Percentiles rank a stretch among this genome's conserved stretches.
These are phyloP conservation scores for Styphnolobium japonicum DNA, from an alignment of 306 rosid species.

Conservation along the genomic window DNA sequence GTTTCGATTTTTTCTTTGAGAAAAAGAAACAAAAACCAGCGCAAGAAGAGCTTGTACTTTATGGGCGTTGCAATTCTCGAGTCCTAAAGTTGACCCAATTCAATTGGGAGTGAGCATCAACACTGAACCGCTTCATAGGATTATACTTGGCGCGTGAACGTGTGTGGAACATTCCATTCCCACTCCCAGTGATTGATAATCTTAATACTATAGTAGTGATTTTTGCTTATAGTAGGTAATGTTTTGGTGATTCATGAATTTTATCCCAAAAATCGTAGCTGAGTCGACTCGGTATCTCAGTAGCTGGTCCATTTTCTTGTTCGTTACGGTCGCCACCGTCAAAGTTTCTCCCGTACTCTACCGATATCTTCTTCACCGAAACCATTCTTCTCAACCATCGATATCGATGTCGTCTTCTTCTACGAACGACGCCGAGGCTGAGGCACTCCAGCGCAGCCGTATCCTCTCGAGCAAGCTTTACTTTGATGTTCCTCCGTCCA, in stretches of 20 bases:
- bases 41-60: too few species aligned
- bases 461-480: constrained; percentile 82
- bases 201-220: too few species aligned
- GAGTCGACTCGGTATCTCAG: constrained; percentile 28
- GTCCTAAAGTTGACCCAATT: too few species aligned
- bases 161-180: too few species aligned
- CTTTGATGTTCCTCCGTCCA: constrained; percentile 65
- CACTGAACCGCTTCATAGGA: too few species aligned
- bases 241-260: background rate
- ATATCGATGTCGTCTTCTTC: constrained; percentile 58
- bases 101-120: too few species aligned
- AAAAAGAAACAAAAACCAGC: too few species aligned
- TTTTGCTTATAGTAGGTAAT: too few species aligned
- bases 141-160: too few species aligned
- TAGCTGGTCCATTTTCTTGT: background rate
- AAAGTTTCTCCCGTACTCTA: constrained; percentile 12
- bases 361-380: constrained; percentile 6
- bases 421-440: constrained; percentile 33
- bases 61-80: too few species aligned
- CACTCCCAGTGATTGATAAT: too few species aligned
- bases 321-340: constrained; percentile 15
- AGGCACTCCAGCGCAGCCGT: constrained; percentile 45
- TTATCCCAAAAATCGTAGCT: background rate
- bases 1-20: too few species aligned
- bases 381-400: background rate